phyloP scores from a whole-genome alignment of 768 basidiomycete genomes.

The Leccinum incarnatum region DNA sequence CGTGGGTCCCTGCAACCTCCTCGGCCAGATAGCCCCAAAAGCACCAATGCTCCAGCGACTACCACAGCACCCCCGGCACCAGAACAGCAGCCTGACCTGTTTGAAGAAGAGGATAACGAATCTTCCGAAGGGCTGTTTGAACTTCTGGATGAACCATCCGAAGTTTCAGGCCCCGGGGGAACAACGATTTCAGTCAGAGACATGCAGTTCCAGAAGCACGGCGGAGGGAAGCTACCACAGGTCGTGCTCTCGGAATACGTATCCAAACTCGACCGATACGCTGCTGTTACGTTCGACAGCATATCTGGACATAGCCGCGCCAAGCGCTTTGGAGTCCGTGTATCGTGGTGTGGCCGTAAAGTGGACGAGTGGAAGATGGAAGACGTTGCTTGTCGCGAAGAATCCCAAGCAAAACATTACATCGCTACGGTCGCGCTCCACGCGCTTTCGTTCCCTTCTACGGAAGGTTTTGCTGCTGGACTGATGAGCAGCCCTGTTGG shows the following conservation, averaged over 20 bases:
- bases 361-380: conserved; percentile 77
- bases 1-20: conserved; percentile 26
- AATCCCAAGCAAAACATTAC: conserved; percentile 84
- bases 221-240: conserved; percentile 81
- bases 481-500: conserved; percentile 42
- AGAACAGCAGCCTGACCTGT: conserved; percentile 39
- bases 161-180: conserved; percentile 56
- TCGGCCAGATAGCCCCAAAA: not conserved
- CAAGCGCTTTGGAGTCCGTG: conserved; percentile 64
- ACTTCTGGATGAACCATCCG: conserved; percentile 63
- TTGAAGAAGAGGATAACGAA: conserved; percentile 51
- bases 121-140: conserved; percentile 64
- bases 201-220: conserved; percentile 81
- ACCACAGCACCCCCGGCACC: not conserved
- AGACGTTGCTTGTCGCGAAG: conserved; percentile 75
- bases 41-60: not conserved
- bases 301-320: conserved; percentile 74
- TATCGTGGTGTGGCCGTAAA: conserved; percentile 69
- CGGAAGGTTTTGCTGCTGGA: conserved; percentile 63
- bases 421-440: conserved; percentile 85
- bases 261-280: conserved; percentile 67
- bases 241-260: conserved; percentile 65
- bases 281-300: conserved; percentile 62
- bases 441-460: conserved; percentile 61
- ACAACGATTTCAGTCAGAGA: conserved; percentile 56